Base-by-base conservation (phyloP, 129 eudicot species). In the Sambucus nigra region DNA sequence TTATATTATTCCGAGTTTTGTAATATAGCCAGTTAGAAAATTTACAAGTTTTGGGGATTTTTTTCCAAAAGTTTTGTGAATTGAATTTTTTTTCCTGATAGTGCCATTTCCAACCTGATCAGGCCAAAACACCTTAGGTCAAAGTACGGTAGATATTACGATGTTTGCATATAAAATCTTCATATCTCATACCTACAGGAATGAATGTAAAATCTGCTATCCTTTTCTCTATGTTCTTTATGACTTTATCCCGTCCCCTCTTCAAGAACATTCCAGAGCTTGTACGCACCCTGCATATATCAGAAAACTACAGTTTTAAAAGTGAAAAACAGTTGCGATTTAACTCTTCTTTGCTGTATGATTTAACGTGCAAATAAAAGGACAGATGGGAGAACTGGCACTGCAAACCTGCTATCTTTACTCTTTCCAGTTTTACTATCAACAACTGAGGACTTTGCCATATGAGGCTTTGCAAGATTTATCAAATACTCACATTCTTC, bases 401-500 rank as follows among this genome's bases (percentile, higher is more conserved):
- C 28, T 26, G 68, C 79, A 66, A 41, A 91, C 98, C 98, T 85
- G 94, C 99, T 92, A 66, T 92, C 95, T 68, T 76, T 92, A 55
- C 95, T 86, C 80, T 70, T 61, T 45, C 95, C 99, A 26, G 99
- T 92, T 76, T 82, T 80, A 76, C 94, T 86, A 82, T 92, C 96
- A 57, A 92, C 99, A 69, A 92, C 99, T 17, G 95, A 76, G 16
- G 99, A 92, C 67, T 86, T 92, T 11, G 39, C 62, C 99, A 92
- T 79, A 70, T 82, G 80, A 26, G 99, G 99, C 51, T 68, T 86
- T 13, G 99, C 95, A 69, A 86, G 94, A 62, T 70, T 62, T 57
- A 92, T 92, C 60, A 91, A 69, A 66, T 91, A 75, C 57, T 91
- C 95, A 14, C 99, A 91, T 70, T 91, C 99, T 78, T 82, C 88